Evolutionary conservation across 2,329 filamentous ascomycete species (phyloP).

Genomic region (Trichoderma koningiopsis): DNA sequence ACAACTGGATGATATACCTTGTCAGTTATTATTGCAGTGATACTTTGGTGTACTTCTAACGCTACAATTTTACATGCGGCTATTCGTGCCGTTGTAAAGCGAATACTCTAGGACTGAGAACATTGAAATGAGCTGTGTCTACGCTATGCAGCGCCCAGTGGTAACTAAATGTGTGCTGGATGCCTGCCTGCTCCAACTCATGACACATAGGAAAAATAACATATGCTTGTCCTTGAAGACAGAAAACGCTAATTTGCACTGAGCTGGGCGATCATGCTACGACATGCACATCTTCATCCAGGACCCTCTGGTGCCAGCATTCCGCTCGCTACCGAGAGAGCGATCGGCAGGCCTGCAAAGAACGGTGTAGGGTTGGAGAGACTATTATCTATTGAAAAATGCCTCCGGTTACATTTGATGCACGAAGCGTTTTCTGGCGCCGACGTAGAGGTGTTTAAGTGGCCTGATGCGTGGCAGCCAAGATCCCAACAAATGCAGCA

Average conservation of each 20-base stretch:
- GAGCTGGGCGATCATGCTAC: not conserved
- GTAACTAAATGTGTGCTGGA: not conserved
- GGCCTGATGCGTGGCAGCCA: not conserved
- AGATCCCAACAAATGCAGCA: constrained; percentile 13
- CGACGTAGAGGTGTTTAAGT: not conserved
- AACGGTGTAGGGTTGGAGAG: not conserved
- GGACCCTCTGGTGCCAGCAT: not conserved
- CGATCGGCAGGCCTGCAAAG: not conserved
- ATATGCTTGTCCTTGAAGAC: too few relatives aligned
- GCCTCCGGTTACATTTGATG: not conserved
- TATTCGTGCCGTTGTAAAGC: not conserved
- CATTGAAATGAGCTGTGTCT: not conserved
- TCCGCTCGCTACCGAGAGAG: not conserved
- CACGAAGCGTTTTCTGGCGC: not conserved
- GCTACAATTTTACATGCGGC: not conserved
- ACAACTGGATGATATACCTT: not conserved
- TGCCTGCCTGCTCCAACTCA: too few relatives aligned
- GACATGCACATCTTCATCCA: not conserved
- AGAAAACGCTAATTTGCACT: too few relatives aligned
- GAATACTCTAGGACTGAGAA: not conserved
- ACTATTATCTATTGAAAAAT: not conserved
- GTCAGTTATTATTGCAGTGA: not conserved
- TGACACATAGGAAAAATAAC: not conserved
- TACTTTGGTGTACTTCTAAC: not conserved
- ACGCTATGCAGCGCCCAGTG: not conserved